These are phyloP conservation scores for Desmodesmus armatus DNA, from an alignment of 139 green algal genomes.

Conservation along the genomic window DNA sequence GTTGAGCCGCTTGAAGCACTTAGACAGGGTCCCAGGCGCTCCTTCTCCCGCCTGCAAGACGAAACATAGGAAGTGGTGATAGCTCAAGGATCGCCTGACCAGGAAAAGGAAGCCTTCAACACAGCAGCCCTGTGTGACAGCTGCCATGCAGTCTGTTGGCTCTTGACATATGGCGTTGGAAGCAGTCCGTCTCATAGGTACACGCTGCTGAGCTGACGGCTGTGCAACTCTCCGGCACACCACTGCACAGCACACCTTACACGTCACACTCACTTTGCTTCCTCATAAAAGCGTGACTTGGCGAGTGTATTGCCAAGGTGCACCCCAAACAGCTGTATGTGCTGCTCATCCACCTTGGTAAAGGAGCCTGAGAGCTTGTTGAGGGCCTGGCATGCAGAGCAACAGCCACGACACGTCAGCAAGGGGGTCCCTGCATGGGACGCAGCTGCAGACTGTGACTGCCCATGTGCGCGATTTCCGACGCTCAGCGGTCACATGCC, in stretches of 20 bases:
- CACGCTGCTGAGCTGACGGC: background rate
- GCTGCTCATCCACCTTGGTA: conserved; percentile 64
- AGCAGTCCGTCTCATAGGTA: too few relatives aligned
- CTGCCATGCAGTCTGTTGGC: too few relatives aligned
- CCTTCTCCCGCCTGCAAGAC: conserved; percentile 61
- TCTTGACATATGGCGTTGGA: too few relatives aligned
- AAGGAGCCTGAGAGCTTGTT: conserved; percentile 73
- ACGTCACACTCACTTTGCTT: conserved; percentile 59
- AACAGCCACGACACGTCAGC: background rate
- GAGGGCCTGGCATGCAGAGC: conserved; percentile 58
- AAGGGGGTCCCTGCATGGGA: background rate
- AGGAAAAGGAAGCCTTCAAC: too few relatives aligned
- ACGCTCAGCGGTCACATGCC: too few relatives aligned
- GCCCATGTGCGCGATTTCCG: too few relatives aligned
- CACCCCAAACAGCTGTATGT: conserved; percentile 70
- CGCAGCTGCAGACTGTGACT: background rate
- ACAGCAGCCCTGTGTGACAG: too few relatives aligned
- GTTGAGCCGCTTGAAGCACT: conserved; percentile 66
- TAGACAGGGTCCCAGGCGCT: conserved; percentile 62
- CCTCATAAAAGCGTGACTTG: conserved; percentile 69
- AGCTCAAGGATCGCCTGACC: too few relatives aligned
- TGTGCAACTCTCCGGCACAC: too few relatives aligned
- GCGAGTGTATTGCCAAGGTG: conserved; percentile 75
- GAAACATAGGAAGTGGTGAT: too few relatives aligned
- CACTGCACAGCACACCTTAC: too few relatives aligned